Percentiles rank a stretch among this genome's conserved stretches.
Conservation (phyloP, 1,284 basidiomycete genomes). For the Kwoniella shivajii region DNA sequence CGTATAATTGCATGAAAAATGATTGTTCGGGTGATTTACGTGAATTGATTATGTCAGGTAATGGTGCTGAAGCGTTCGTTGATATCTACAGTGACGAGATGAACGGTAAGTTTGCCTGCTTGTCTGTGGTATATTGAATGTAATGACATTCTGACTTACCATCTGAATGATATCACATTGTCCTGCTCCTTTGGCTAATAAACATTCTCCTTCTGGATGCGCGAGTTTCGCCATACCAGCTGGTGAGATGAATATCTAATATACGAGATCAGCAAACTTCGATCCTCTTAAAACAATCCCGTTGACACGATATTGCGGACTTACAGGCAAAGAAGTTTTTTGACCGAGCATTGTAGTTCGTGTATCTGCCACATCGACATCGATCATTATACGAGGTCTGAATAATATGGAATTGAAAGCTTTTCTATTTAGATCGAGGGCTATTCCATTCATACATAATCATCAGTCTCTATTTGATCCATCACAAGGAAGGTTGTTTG, state of each 20-base stretch:
- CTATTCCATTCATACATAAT: constrained; percentile 15
- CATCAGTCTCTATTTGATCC: background rate
- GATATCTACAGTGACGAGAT: constrained; percentile 45
- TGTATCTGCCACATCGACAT: constrained; percentile 49
- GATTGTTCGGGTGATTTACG: constrained; percentile 34
- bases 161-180: constrained; percentile 51
- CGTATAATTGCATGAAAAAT: constrained; percentile 56
- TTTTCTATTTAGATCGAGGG: constrained; percentile 45
- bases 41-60: constrained; percentile 45
- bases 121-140: background rate
- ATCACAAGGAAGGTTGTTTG: background rate
- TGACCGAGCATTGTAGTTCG: constrained; percentile 47
- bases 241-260: constrained; percentile 51
- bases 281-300: background rate
- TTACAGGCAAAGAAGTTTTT: constrained; percentile 41
- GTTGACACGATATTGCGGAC: background rate
- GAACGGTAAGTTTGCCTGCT: background rate
- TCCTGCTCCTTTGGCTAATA: constrained; percentile 48
- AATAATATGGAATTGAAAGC: constrained; percentile 52
- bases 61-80: constrained; percentile 51
- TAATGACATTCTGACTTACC: constrained; percentile 26
- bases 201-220: constrained; percentile 49
- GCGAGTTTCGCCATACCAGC: constrained; percentile 54
- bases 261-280: background rate
- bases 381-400: constrained; percentile 49